Evolutionary conservation across 2,329 filamentous ascomycete genomes (phyloP), one percentile per base, ranked within the genome.

Genomic region (Penicillium sp.): DNA sequence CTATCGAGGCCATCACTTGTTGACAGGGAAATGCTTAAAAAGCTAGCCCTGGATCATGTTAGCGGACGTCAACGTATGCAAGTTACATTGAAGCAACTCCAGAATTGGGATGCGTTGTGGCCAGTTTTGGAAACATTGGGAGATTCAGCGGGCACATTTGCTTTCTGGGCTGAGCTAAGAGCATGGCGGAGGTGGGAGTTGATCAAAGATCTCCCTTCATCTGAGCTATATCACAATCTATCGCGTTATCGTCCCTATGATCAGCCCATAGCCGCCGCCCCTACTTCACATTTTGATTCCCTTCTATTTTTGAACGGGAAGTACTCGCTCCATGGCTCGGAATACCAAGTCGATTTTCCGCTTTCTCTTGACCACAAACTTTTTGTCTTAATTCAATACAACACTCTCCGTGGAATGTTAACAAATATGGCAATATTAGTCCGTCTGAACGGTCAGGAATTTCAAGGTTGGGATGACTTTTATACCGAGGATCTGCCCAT

Each of bases 1-100:
- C 8, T 42, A 16, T 28, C 55, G 4, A 33, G 4, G 12, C 18
- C 42, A 23, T 42, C 45, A 24, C 33, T 48, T 5, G 52, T 47
- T 18, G 35, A 55, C 24, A 24, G 38, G n/a, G 14, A 23, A 3
- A 20, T 48, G n/a, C 26, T 55, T 40, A 33, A 33, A 18, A 55
- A 42, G 23, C 12, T 47, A 42, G 48, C 48, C 11, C 20, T 51
- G 23, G 42, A 47, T 40, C 55, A 56, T 47, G 20, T 56, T 18
- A 56, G 55, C n/a, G 55, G 55, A n/a, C 48, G 42, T 14, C 47
- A 52, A 12, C 55, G 55, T 26, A 52, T 56, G 18, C 47, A 21
- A 14, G 18, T 52, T 42, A 56, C 55, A 24, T 35, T 56, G 16
- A 40, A 56, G 24, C 48, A 51, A 16, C 33, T 51, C 23, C 38